phyloP scores from a whole-genome alignment of 140 eudicot genomes.

The Oenanthe javanica region DNA sequence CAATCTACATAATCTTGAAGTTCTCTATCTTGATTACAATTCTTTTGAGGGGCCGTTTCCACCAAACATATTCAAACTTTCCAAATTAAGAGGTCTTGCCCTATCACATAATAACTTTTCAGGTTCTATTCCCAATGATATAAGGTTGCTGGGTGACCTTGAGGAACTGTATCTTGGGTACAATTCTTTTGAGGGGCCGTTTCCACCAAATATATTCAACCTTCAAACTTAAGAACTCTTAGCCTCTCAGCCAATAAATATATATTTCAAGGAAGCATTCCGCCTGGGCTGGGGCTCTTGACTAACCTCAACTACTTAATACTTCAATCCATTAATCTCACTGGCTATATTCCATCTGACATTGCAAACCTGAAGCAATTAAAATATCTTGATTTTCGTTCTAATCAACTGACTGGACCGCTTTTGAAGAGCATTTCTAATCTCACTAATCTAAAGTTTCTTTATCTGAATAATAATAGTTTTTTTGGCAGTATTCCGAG shows the following conservation, averaged over 20 bases:
- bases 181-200: neutral
- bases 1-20: neutral
- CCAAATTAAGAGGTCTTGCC: too few species aligned
- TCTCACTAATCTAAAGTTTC: neutral
- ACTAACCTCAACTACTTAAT: neutral
- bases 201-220: neutral
- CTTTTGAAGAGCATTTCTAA: neutral
- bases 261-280: neutral
- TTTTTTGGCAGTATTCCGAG: neutral
- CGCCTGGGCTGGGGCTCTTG: neutral
- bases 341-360: conserved; percentile 7
- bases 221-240: neutral
- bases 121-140: neutral
- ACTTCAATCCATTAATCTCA: neutral
- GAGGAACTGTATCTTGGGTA: neutral
- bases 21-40: neutral
- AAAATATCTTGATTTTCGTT: neutral
- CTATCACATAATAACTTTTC: neutral
- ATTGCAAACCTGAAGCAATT: neutral
- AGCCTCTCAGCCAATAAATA: neutral
- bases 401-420: neutral
- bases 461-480: neutral
- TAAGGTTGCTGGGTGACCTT: neutral
- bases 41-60: too few species aligned
- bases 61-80: too few species aligned